A percentile compares a stretch with the other conserved stretches of the same genome.
phyloP scores from a whole-genome alignment of 1,139 yeast species.

The Spathaspora sp. region DNA sequence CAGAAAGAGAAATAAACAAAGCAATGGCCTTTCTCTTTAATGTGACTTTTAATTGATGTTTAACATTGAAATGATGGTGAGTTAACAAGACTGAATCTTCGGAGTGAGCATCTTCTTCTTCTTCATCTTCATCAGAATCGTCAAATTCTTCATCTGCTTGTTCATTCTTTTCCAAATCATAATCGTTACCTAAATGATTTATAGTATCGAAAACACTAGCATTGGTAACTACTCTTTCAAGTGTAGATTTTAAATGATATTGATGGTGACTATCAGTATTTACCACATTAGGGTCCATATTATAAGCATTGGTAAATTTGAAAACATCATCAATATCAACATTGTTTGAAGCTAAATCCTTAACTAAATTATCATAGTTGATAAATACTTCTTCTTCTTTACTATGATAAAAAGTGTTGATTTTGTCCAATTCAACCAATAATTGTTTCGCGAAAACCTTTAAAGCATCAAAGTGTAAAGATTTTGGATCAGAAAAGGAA shows the following conservation, averaged over 20 bases:
- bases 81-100: conserved; percentile 41
- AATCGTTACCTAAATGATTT: conserved; percentile 23
- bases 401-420: conserved; percentile 51
- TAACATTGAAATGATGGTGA: conserved; percentile 48
- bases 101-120: conserved; percentile 36
- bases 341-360: conserved; percentile 33
- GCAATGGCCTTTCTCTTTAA: conserved; percentile 66
- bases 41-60: conserved; percentile 58
- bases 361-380: conserved; percentile 46
- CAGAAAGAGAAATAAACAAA: conserved; percentile 74
- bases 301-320: conserved; percentile 28
- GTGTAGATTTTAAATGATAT: conserved; percentile 24
- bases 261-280: conserved; percentile 24
- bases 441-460: conserved; percentile 51
- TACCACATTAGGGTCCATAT: conserved; percentile 18
- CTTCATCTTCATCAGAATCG: conserved; percentile 43
- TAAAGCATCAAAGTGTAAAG: conserved; percentile 41
- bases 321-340: conserved; percentile 31
- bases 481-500: conserved; percentile 17
- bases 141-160: conserved; percentile 25
- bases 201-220: conserved; percentile 29
- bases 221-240: conserved; percentile 30
- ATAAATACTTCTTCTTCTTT: conserved; percentile 49
- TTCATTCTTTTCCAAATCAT: conserved; percentile 20
- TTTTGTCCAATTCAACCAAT: conserved; percentile 54